Evolutionary conservation across 192 early-diverging fungal genomes (phyloP).

Genomic region (Coemansia asiatica): DNA sequence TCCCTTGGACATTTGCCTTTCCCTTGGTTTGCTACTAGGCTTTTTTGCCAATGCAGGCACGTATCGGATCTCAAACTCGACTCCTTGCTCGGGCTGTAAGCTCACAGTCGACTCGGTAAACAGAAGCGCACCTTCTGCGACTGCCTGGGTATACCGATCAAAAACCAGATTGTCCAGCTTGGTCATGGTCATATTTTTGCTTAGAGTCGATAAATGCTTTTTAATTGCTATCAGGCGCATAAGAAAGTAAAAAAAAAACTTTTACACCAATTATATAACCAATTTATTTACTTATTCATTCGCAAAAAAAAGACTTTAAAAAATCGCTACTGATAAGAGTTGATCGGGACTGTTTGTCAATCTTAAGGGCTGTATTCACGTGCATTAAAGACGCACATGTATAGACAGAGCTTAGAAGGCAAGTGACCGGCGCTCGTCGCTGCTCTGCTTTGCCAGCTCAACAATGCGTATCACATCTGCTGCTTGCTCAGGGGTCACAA

Average conservation of each 20-base stretch:
- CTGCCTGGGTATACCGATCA: constrained; percentile 35
- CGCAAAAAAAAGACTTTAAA: neutral
- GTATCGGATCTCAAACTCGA: constrained; percentile 41
- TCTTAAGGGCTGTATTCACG: neutral
- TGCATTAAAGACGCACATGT: neutral
- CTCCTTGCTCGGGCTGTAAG: constrained; percentile 28
- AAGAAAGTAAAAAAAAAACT: neutral
- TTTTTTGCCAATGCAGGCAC: constrained; percentile 50
- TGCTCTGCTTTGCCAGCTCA: constrained; percentile 68
- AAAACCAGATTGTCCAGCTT: constrained; percentile 26
- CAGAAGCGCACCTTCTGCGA: constrained; percentile 42
- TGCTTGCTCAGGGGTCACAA: constrained; percentile 67
- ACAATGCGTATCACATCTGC: constrained; percentile 66
- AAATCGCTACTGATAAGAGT: too few relatives aligned
- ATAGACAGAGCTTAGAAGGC: constrained; percentile 29
- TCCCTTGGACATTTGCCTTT: constrained; percentile 18
- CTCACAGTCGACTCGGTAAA: constrained; percentile 42
- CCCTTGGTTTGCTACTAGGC: constrained; percentile 43
- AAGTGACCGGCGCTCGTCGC: constrained; percentile 55
- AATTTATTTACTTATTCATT: too few relatives aligned
- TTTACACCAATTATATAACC: too few relatives aligned
- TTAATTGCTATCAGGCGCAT: neutral
- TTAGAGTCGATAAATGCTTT: neutral
- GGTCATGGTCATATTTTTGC: constrained; percentile 6
- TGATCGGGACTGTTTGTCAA: neutral